Base-by-base conservation (phyloP, 441 rosid species). In the Melastoma candidum region DNA sequence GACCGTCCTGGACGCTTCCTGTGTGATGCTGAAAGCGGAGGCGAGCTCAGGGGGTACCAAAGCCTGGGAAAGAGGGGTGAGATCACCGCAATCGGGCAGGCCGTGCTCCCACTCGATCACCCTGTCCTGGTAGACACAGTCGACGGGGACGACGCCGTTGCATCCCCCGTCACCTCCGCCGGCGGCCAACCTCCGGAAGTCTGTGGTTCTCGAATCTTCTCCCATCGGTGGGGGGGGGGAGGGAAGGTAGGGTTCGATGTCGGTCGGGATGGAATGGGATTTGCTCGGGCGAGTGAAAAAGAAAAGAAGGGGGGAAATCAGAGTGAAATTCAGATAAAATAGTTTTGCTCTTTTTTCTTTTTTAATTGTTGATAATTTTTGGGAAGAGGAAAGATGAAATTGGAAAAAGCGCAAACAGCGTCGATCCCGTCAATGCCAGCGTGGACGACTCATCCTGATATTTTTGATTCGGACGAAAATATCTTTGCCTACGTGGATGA, bases 41-140 rank as follows among this genome's bases (percentile, higher is more conserved):
- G 95, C 96, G 10, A 94, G 89, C 62, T 80, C 87, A 66, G 71
- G 72, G 0, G 99, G 89, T 54, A 94, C 60, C 62, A 94, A 68
- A 43, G 63, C 56, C 67, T 83, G 87, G 3, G 85, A 80, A 27
- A 94, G 77, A 25, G 99, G 90, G 2, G 95, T 75, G 12, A 94
- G 72, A 39, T 94, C 96, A n/a, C 71, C 83, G 45, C 65, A 77
- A 63, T 54, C 58, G 0, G 99, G 99, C 17, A 94, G 54, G 4
- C 99, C 99, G 67, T 66, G 61, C 82, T 83, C 99, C 99, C 97
- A 94, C 49, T 82, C 96, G 1, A 27, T 12, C 46, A 90, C 75
- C 44, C 92, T 76, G 48, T 79, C 85, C 4, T 81, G 89, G 44
- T 73, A 83, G 17, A 69, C 82, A 51, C 26, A 64, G 5, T 26